These are phyloP conservation scores for Fusarium decemcellulare DNA, from an alignment of 2,329 filamentous ascomycete genomes.

Conservation along the genomic window DNA sequence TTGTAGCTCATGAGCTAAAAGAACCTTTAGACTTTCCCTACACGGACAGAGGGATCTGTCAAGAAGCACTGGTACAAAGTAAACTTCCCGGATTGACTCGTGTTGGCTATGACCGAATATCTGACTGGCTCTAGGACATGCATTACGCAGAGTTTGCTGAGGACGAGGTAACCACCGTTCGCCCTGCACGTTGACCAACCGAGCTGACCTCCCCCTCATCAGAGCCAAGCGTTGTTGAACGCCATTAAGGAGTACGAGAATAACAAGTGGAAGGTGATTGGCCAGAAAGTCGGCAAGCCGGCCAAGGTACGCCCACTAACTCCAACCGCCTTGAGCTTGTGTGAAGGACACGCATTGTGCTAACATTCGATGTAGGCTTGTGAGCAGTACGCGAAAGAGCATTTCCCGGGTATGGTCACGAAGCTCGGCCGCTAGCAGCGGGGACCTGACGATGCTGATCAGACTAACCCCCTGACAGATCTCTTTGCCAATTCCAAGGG, in stretches of 20 bases:
- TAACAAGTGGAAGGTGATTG: constrained; percentile 99
- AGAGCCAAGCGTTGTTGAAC: constrained; percentile 85
- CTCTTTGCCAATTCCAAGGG: constrained; percentile 56
- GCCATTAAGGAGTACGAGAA: constrained; percentile 99
- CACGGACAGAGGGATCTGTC: constrained; percentile 94
- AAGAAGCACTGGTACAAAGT: constrained; percentile 99
- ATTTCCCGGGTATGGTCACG: constrained; percentile 74
- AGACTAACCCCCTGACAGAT: constrained; percentile 53
- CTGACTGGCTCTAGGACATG: constrained; percentile 79
- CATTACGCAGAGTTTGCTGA: constrained; percentile 99
- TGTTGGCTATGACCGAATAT: constrained; percentile 12
- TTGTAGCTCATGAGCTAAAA: constrained; percentile 17
- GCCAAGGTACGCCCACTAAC: constrained; percentile 73
- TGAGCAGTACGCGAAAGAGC: constrained; percentile 93
- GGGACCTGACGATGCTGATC: constrained; percentile 34
- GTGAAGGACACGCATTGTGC: not conserved
- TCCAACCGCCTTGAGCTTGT: not conserved
- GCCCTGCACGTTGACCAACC: constrained; percentile 23
- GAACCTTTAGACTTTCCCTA: constrained; percentile 83
- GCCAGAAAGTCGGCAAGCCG: constrained; percentile 96
- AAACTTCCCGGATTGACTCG: constrained; percentile 43
- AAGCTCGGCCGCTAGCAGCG: constrained; percentile 42
- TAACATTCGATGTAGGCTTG: constrained; percentile 56
- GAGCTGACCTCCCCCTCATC: constrained; percentile 47
- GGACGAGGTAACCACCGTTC: constrained; percentile 80